Base-by-base conservation (phyloP, 257 asterid genomes). In the Nicotiana paniculata region DNA sequence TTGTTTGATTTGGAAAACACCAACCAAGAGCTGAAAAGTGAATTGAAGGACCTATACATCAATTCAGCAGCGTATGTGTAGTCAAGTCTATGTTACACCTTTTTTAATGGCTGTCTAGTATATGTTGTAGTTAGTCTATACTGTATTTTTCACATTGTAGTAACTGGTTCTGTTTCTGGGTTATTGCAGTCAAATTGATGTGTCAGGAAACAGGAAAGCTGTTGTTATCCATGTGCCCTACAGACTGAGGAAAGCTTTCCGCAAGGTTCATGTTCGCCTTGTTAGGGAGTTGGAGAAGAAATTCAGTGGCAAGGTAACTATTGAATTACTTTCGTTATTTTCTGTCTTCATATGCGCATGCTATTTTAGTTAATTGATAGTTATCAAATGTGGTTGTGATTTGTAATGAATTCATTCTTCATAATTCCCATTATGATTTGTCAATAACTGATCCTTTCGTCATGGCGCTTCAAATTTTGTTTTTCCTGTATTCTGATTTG, bases 21-120 rank as follows among this genome's bases (percentile, higher is more conserved):
- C 18, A 81, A 85, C 81, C 87, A 81, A 78, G 87, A 85, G 80
- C 80, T 85, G n/a, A 84, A 84, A 68, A 81, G 87, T 84, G 87
- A 84, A 33, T 81, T 84, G 84, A 84, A 84, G 82, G 87, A 84
- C 82, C 87, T 84, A 5, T 84, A 81, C 80, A 84, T 84, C 82
- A 84, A 81, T 54, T 75, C 85, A n/a, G 87, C 87, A 24, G 26
- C n/a, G 86, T 83, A 58, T n/a, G 86, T 30, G 58, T 59, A 11
- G 17, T 33, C n/a, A 16, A 51, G 16, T 81, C 77, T 17, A 16
- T 54, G n/a, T 5, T 5, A 0, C 48, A 43, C 17, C 3, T 15
- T 46, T 12, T 24, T 72, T 46, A 24, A 21, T 46, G 21, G 12
- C 78, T 4, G 12, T 43, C 3, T 8, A 24, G 9, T 69, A 3